These are phyloP conservation scores for Curvularia verruculosa DNA, from an alignment of 2,329 filamentous ascomycete species.

Conservation along the genomic window DNA sequence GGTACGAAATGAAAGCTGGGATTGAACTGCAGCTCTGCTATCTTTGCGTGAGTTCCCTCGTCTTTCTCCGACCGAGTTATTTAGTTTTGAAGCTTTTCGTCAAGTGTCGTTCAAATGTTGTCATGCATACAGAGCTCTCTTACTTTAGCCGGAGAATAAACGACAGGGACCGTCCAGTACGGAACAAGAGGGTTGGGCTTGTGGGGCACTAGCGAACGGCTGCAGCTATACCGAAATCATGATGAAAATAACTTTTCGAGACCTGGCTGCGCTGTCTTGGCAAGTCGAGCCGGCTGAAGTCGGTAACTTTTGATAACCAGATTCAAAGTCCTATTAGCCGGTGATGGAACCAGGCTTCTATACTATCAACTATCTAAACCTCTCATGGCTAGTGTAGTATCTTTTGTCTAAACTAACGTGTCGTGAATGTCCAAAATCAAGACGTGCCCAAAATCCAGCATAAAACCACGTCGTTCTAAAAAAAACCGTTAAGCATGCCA, in stretches of 20 bases:
- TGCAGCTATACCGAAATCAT: not conserved
- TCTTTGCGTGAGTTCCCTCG: not conserved
- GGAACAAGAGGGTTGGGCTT: not conserved
- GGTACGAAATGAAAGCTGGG: not conserved
- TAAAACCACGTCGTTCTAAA: not conserved
- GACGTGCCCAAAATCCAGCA: not conserved
- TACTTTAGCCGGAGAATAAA: not conserved
- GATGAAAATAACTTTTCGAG: not conserved
- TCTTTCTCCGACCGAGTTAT: not conserved
- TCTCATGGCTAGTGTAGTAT: constrained; percentile 2
- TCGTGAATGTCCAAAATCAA: not conserved
- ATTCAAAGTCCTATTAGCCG: not conserved
- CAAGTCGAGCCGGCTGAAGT: not conserved
- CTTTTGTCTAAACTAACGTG: constrained; percentile 4
- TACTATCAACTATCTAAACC: constrained; percentile 6
- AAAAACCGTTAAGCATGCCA: not conserved
- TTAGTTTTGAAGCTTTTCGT: not conserved
- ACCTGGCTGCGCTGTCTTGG: not conserved
- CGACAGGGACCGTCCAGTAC: not conserved
- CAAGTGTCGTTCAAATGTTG: not conserved
- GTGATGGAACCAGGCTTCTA: not conserved
- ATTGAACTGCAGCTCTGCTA: not conserved
- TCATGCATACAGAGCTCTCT: not conserved
- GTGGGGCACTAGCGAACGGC: not conserved
- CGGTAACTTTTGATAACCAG: too few species aligned